Evolutionary conservation across 805 yeast genomes (phyloP).

Genomic region (Ogataea ganodermae): DNA sequence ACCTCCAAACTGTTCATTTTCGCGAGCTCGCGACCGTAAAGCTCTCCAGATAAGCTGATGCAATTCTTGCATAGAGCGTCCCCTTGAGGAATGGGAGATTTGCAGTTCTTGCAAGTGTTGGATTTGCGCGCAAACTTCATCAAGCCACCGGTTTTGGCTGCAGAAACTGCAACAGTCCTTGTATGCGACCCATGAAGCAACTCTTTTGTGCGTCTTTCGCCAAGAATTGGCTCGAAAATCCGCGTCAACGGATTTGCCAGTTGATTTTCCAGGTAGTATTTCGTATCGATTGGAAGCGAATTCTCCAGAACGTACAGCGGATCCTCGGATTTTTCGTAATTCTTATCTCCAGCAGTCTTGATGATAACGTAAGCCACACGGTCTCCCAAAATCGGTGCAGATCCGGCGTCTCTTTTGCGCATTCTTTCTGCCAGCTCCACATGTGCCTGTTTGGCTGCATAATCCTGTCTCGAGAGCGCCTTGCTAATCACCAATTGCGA

Average conservation of each 20-base stretch:
- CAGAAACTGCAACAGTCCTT: slow-evolving; percentile 67
- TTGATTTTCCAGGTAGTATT: slow-evolving; percentile 90
- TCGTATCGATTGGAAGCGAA: slow-evolving; percentile 90
- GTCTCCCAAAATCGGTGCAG: slow-evolving; percentile 96
- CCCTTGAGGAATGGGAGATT: slow-evolving; percentile 66
- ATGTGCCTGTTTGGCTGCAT: slow-evolving; percentile 96
- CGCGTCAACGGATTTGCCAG: slow-evolving; percentile 88
- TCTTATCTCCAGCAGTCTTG: slow-evolving; percentile 77
- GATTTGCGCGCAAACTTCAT: slow-evolving; percentile 91
- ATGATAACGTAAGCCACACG: slow-evolving; percentile 97
- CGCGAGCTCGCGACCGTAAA: slow-evolving; percentile 80
- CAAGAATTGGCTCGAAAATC: slow-evolving; percentile 93
- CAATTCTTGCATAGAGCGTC: slow-evolving; percentile 73
- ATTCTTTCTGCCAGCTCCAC: slow-evolving; percentile 94
- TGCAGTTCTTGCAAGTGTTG: slow-evolving; percentile 86
- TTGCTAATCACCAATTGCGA: slow-evolving; percentile 93
- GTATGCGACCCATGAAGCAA: slow-evolving; percentile 84
- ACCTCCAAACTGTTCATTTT: slow-evolving; percentile 78
- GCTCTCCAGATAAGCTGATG: slow-evolving; percentile 65
- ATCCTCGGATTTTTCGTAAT: slow-evolving; percentile 95
- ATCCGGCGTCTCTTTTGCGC: slow-evolving; percentile 95
- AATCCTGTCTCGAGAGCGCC: slow-evolving; percentile 84
- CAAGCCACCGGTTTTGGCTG: slow-evolving; percentile 77
- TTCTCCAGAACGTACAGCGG: slow-evolving; percentile 92
- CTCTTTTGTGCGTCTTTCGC: slow-evolving; percentile 78